Base-by-base conservation (phyloP, 2,329 filamentous ascomycete species). In the Colletotrichum scovillei region DNA sequence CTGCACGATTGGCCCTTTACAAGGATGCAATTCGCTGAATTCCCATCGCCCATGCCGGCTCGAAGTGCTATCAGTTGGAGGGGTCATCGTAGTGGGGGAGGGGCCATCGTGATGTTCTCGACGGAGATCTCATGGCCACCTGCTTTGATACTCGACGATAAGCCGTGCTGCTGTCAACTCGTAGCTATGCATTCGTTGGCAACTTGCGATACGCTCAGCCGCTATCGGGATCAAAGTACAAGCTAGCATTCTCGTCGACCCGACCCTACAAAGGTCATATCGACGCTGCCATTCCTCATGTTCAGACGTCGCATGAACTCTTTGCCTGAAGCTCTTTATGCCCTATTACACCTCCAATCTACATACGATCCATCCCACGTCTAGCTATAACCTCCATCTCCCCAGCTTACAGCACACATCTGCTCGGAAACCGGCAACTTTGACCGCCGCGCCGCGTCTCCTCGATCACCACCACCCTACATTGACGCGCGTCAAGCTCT, bases 401-500 rank as follows among this genome's bases (percentile, higher is more conserved):
- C 8, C 26, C 16, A 35, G 5, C 1, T 19, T 0, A 49, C 9
- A 14, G 32, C 46, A 7, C 28, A 35, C 22, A 22, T 22, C 22
- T 3, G 38, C 46, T 19, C 46, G 28, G 28, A 53, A 24, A 14
- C 16, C 60, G 60, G 60, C 46, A 63, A 7, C 3, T 22, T 22
- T 12, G n/a, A 38, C 19, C 28, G n/a, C 22, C 2, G 5, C 60
- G 26, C 46, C 28, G 28, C 11, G 16, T 26, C 35, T 26, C n/a
- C 22, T n/a, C 46, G 3, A 7, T 30, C 19, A 19, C n/a, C 6
- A 52, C 11, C 19, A 12, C 19, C 14, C 24, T 22, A 2, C 9
- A 24, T 14, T n/a, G 60, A 63, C 60, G 60, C 60, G 60, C 46
- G 60, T 63, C 60, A 53, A 53, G 30, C n/a, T 52, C 12, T 11